These are phyloP conservation scores for Monascus ruber DNA, from an alignment of 2,329 filamentous ascomycete genomes.

Conservation along the genomic window DNA sequence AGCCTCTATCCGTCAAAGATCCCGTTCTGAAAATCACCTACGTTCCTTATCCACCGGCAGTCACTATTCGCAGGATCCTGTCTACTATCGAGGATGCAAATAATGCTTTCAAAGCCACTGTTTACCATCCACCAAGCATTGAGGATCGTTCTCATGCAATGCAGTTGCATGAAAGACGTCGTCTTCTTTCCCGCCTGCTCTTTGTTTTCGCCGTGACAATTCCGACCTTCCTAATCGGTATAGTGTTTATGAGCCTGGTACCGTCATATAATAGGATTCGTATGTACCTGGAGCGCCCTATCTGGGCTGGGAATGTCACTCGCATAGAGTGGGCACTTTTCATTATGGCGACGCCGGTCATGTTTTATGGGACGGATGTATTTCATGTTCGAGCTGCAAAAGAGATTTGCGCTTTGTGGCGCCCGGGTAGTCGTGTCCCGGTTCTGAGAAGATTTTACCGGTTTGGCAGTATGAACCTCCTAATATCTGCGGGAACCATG, in stretches of 20 bases:
- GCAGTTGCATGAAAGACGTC: slow-evolving; percentile 55
- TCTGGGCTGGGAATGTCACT: slow-evolving; percentile 58
- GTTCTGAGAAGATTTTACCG: slow-evolving; percentile 67
- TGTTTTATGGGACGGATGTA: slow-evolving; percentile 73
- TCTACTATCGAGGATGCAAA: slow-evolving; percentile 56
- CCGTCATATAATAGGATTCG: slow-evolving; percentile 46
- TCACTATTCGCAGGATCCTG: slow-evolving; percentile 69
- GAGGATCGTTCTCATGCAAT: slow-evolving; percentile 71
- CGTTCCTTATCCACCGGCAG: slow-evolving; percentile 50
- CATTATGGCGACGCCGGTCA: slow-evolving; percentile 71
- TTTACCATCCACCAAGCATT: slow-evolving; percentile 70
- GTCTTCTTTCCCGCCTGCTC: slow-evolving; percentile 58
- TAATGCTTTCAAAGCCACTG: slow-evolving; percentile 51
- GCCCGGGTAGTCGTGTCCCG: slow-evolving; percentile 59
- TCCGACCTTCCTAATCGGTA: slow-evolving; percentile 75
- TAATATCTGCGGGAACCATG: slow-evolving; percentile 78
- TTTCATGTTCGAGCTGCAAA: slow-evolving; percentile 73
- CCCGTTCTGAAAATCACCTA: slow-evolving; percentile 65
- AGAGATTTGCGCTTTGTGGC: slow-evolving; percentile 69
- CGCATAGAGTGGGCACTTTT: slow-evolving; percentile 70
- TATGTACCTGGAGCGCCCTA: slow-evolving; percentile 57
- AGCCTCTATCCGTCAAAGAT: slow-evolving; percentile 43
- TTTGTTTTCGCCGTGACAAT: slow-evolving; percentile 61
- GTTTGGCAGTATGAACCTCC: slow-evolving; percentile 95
- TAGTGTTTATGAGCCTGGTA: slow-evolving; percentile 82